These are phyloP conservation scores for Epichloe bromicola DNA, from an alignment of 2,329 filamentous ascomycete species.

Conservation along the genomic window DNA sequence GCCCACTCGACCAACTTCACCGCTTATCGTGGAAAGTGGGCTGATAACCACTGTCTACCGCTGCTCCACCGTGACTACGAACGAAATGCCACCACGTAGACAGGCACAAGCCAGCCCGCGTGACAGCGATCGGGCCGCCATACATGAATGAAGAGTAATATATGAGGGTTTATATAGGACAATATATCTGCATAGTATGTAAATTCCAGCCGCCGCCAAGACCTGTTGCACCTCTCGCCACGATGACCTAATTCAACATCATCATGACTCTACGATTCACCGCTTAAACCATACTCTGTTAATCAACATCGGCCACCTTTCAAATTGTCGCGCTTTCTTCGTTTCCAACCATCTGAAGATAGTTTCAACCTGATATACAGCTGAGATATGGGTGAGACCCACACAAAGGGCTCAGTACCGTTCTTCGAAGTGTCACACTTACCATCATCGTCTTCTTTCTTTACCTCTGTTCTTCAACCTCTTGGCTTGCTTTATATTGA, in stretches of 20 bases:
- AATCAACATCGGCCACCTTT: no score
- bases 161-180: neutral
- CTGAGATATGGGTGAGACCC: no score
- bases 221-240: no score
- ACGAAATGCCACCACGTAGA: neutral
- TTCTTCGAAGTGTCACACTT: slow-evolving; percentile 60
- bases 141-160: neutral
- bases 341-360: no score
- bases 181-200: neutral
- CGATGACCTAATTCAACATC: no score
- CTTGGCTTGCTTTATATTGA: slow-evolving; percentile 54
- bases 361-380: no score
- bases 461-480: slow-evolving; percentile 63
- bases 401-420: slow-evolving; percentile 20
- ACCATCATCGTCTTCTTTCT: slow-evolving; percentile 71
- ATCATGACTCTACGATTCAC: no score
- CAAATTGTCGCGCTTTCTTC: no score
- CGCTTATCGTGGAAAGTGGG: neutral
- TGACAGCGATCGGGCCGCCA: neutral
- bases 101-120: neutral
- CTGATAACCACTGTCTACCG: neutral
- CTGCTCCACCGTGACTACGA: neutral
- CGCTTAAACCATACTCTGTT: no score
- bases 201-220: neutral
- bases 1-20: neutral